phyloP scores from a whole-genome alignment of 1,284 basidiomycete genomes.

The Microbotryum scabiosae region DNA sequence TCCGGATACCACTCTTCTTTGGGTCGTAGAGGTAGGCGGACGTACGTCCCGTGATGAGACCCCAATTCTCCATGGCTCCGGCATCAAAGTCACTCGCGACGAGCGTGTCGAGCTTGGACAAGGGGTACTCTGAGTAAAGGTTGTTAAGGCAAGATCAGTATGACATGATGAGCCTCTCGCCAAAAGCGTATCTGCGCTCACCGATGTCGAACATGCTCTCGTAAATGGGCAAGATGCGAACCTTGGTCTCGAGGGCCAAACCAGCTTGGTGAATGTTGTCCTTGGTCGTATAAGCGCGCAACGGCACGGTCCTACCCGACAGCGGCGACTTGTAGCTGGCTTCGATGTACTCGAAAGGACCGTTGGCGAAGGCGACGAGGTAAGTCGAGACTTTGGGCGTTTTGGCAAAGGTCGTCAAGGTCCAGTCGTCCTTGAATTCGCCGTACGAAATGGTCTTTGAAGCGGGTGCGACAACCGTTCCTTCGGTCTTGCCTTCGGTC shows the following conservation, averaged over 20 bases:
- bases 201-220: slow-evolving; percentile 52
- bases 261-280: slow-evolving; percentile 71
- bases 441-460: too few relatives aligned
- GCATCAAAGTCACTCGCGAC: slow-evolving; percentile 66
- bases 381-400: slow-evolving; percentile 70
- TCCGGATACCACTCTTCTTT: slow-evolving; percentile 36
- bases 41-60: slow-evolving; percentile 79
- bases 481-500: slow-evolving; percentile 41
- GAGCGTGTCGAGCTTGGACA: slow-evolving; percentile 87
- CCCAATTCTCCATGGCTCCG: slow-evolving; percentile 83
- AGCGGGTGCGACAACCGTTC: neutral
- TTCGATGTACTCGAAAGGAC: slow-evolving; percentile 65
- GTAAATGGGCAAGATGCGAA: slow-evolving; percentile 74
- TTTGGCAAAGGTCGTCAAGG: slow-evolving; percentile 36
- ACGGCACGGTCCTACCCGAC: slow-evolving; percentile 70
- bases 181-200: neutral
- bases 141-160: slow-evolving; percentile 39
- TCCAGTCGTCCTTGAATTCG: slow-evolving; percentile 33
- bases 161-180: neutral
- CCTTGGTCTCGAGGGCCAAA: slow-evolving; percentile 77
- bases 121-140: slow-evolving; percentile 81
- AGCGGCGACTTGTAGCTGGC: slow-evolving; percentile 70
- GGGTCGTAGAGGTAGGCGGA: slow-evolving; percentile 68
- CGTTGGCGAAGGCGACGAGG: slow-evolving; percentile 86
- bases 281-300: slow-evolving; percentile 79